Conservation (phyloP, 2,329 filamentous ascomycete species). For the Polychaeton citri region DNA sequence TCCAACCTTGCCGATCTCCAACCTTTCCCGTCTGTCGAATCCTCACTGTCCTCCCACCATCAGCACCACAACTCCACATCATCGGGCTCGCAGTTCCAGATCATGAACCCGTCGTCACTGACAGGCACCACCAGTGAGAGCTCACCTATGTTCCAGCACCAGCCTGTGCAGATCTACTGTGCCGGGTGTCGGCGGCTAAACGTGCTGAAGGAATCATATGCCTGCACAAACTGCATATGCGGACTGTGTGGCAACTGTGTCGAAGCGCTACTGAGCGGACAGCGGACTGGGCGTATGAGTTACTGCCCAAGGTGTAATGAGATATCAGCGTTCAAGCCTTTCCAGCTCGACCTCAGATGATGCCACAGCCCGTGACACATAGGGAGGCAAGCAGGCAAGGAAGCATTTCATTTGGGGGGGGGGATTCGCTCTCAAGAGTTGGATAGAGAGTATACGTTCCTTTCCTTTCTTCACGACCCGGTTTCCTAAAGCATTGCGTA, state of each 20-base stretch:
- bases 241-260: slow-evolving; percentile 84
- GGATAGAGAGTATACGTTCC: background rate
- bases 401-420: background rate
- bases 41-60: slow-evolving; percentile 28
- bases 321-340: slow-evolving; percentile 63
- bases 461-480: background rate
- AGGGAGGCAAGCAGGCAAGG: too few relatives aligned
- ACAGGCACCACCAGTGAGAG: slow-evolving; percentile 37
- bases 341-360: slow-evolving; percentile 70
- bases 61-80: slow-evolving; percentile 36
- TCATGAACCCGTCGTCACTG: slow-evolving; percentile 32
- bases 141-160: slow-evolving; percentile 38
- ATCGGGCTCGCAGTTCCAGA: slow-evolving; percentile 56
- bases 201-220: slow-evolving; percentile 69
- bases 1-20: slow-evolving; percentile 34
- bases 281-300: slow-evolving; percentile 52
- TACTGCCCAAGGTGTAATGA: slow-evolving; percentile 56
- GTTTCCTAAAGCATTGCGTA: background rate
- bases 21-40: slow-evolving; percentile 85
- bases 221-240: slow-evolving; percentile 92
- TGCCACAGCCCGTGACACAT: background rate
- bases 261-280: slow-evolving; percentile 62
- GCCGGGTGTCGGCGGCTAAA: slow-evolving; percentile 71
- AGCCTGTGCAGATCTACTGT: slow-evolving; percentile 73
- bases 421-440: background rate